Base-by-base conservation (phyloP, 257 asterid species). In the Nicotiana benthamiana region DNA sequence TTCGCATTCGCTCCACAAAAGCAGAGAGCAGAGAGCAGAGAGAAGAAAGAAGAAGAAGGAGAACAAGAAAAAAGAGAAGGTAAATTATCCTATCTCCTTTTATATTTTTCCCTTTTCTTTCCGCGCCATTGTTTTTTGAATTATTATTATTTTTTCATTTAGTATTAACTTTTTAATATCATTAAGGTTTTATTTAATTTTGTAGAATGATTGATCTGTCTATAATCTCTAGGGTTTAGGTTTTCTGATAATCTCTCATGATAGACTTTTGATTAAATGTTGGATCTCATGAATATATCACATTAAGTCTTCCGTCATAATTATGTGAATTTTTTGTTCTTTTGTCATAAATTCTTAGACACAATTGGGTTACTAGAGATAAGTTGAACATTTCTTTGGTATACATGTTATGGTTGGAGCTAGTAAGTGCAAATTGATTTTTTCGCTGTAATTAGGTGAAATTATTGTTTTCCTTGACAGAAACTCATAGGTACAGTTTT, bases 1-100 rank as follows among this genome's bases (percentile, higher is more conserved):
- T 85, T 83, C 18, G 34, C 81, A 60, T 75, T 59, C 18, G 75
- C 81, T 77, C 46, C 75, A 65, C 60, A 5, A 61, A 40, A 72
- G 75, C 34, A 36, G 63, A 65, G 34, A 34, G 3, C 6, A 56
- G 60, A 17, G 17, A 53, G 48, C n/a, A n/a, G 63, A 65, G 34
- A 34, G 3, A 18, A 56, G 60, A 17, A 53, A 53, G 48, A 32
- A 30, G 11, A 28, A 15, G 4, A 9, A 64, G 2, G 28, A 67
- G 26, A 30, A 17, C 2, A 17, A n/a, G 10, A n/a, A 15, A 3
- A 51, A 4, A 51, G 18, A 32, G 17, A 46, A 48, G 78, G 60
- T 48, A 17, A 3, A 1, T 65, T 1, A 0, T 43, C 7, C 22
- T 3, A 9, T n/a, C 30, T 51, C 51, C 15, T 12, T 6, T 46